Conservation (phyloP, 805 yeast species). For the Pichia exigua region DNA sequence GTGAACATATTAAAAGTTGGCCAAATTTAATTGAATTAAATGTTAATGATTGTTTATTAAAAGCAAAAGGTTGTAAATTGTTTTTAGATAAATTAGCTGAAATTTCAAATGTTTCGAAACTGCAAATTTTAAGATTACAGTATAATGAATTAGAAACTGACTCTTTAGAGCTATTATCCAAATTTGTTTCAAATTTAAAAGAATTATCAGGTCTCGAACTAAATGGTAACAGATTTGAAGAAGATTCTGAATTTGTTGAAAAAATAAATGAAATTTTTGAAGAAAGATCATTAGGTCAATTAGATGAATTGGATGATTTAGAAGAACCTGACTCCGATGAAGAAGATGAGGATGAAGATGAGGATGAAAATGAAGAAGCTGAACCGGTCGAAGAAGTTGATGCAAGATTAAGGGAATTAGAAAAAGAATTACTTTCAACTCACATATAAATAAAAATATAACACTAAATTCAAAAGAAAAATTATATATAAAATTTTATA, state of each 20-base stretch:
- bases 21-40: constrained; percentile 63
- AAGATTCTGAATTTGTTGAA: constrained; percentile 68
- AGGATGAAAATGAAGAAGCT: constrained; percentile 40
- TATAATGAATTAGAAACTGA: constrained; percentile 76
- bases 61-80: constrained; percentile 62
- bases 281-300: constrained; percentile 67
- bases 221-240: constrained; percentile 90
- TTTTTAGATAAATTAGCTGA: constrained; percentile 41
- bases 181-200: constrained; percentile 49
- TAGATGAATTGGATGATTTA: constrained; percentile 91
- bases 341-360: constrained; percentile 48
- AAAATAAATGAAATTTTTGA: constrained; percentile 55
- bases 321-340: constrained; percentile 74
- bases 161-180: constrained; percentile 52
- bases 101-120: constrained; percentile 27
- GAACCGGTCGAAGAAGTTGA: constrained; percentile 33
- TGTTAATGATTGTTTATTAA: constrained; percentile 82
- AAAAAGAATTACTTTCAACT: constrained; percentile 38
- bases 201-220: constrained; percentile 63
- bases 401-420: constrained; percentile 33
- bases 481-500: neutral
- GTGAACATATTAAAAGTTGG: constrained; percentile 59
- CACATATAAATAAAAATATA: constrained; percentile 16
- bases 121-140: constrained; percentile 66
- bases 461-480: neutral